Base-by-base conservation (phyloP, 2,329 filamentous ascomycete species). In the Anthostomella pinea region DNA sequence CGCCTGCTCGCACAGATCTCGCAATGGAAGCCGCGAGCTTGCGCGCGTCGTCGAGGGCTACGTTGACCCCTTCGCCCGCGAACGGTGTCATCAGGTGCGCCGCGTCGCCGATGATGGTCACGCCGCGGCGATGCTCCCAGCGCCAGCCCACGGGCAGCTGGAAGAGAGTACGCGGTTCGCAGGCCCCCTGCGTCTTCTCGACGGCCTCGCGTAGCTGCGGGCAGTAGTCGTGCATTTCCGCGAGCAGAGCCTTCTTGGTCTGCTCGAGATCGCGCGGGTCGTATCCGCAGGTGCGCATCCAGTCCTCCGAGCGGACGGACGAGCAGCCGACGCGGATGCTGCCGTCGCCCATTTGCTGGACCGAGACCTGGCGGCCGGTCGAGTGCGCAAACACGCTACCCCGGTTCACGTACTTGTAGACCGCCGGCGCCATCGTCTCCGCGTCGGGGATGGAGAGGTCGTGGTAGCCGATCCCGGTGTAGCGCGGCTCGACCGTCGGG, bases 21-120 rank as follows among this genome's bases (percentile, higher is more conserved):
- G 63, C 50, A 41, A 77, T 70, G 6, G 64, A 62, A 19, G 60
- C 52, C 0, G 68, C 70, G 14, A 82, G 62, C 15, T 67, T 55
- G 42, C 72, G 53, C 6, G 75, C 69, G 52, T 82, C 77, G 30
- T 69, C 64, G 53, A 83, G 67, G 2, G 67, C 75, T 14, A 70
- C 60, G 49, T 82, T 81, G 17, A 80, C 76, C 2, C 77, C 77
- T 39, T 78, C 76, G 5, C 78, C 78, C 2, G 71, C 72, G 43
- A 72, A 77, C 0, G 73, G 73, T 1, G 70, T 69, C 73, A 79
- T 78, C 15, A 79, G 49, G 54, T 82, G 77, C 6, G 77, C 77
- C 1, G 77, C 73, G 46, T 82, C 77, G 5, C 79, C 79, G 17
- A 81, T 63, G 10, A 79, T 51, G 0, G 78, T 79, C 4, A 74